Evolutionary conservation across 139 green algal species (phyloP).

Genomic region (Marvania coccoides): DNA sequence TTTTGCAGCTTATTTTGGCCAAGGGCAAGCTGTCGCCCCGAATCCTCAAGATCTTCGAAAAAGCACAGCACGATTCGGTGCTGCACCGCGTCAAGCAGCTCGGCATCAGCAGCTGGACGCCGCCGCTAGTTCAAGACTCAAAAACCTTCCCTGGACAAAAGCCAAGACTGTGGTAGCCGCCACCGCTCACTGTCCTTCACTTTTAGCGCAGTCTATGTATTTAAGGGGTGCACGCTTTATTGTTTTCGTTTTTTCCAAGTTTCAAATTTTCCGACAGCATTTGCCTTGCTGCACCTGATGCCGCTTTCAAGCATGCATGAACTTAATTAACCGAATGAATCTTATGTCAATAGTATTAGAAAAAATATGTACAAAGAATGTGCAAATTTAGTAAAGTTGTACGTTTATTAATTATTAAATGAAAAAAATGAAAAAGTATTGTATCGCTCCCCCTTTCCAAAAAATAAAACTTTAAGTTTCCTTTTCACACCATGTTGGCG

Average conservation of each 20-base stretch:
- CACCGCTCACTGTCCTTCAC: no score
- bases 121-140: background rate
- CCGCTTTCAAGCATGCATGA: no score
- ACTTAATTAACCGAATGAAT: no score
- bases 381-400: background rate
- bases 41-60: constrained; percentile 12
- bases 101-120: constrained; percentile 8
- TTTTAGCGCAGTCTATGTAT: background rate
- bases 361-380: no score
- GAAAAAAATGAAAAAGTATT: background rate
- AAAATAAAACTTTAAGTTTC: constrained; percentile 10
- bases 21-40: constrained; percentile 9
- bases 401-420: background rate
- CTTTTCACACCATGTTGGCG: constrained; percentile 44
- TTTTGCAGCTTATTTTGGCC: constrained; percentile 6
- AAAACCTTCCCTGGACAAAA: background rate
- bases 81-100: background rate
- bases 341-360: no score
- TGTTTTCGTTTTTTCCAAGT: no score
- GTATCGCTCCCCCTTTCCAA: background rate
- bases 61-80: constrained; percentile 7
- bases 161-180: background rate
- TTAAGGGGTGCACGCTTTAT: background rate
- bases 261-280: no score
- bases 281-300: no score